Evolutionary conservation across 805 yeast genomes (phyloP).

Genomic region (Pichia kluyveri): DNA sequence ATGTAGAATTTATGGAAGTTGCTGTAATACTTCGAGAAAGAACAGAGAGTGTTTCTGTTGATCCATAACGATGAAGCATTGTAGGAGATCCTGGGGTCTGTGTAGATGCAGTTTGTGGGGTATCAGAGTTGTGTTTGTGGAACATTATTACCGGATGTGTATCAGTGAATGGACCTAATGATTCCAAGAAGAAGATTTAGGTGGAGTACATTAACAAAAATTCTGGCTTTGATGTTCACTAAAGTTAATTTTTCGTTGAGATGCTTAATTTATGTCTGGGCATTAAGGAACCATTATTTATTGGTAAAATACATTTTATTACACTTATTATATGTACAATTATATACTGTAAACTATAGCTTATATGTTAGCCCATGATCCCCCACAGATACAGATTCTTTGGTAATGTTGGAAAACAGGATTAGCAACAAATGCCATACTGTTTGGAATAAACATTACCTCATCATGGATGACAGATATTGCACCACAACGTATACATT

Average conservation of each 20-base stretch:
- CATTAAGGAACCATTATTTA: no score
- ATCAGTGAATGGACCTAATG: no score
- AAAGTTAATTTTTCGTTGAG: no score
- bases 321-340: no score
- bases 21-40: slow-evolving; percentile 20
- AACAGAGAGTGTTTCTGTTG: slow-evolving; percentile 12
- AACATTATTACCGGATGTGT: background rate
- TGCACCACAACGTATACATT: slow-evolving; percentile 28
- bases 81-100: slow-evolving; percentile 4
- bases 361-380: slow-evolving; percentile 52
- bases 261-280: no score
- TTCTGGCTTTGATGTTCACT: no score
- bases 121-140: background rate
- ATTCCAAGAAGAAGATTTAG: no score
- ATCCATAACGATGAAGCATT: slow-evolving; percentile 2
- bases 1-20: slow-evolving; percentile 19
- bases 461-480: slow-evolving; percentile 30
- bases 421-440: slow-evolving; percentile 19
- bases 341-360: background rate
- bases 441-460: slow-evolving; percentile 23
- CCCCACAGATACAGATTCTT: slow-evolving; percentile 71
- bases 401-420: slow-evolving; percentile 34
- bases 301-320: no score
- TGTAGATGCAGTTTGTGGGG: background rate
- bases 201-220: no score